These are phyloP conservation scores for Sporothrix curviconia DNA, from an alignment of 2,329 filamentous ascomycete species.

Conservation along the genomic window DNA sequence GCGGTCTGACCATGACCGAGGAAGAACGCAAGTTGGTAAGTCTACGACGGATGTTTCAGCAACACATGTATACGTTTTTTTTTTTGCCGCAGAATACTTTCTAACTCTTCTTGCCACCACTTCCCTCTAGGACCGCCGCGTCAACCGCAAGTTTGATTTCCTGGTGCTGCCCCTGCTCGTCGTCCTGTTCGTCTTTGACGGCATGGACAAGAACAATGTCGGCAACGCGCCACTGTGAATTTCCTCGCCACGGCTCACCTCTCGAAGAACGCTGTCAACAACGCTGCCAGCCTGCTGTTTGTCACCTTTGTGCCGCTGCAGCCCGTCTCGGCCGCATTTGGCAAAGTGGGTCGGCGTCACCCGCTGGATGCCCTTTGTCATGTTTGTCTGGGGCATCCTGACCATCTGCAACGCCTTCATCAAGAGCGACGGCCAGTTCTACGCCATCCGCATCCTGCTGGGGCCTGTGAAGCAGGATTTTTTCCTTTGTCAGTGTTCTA, in stretches of 20 bases:
- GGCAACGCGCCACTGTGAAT: conserved; percentile 32
- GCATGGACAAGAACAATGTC: conserved; percentile 35
- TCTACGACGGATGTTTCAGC: background rate
- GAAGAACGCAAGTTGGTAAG: background rate
- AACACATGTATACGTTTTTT: too few species aligned
- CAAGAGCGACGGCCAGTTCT: conserved; percentile 23
- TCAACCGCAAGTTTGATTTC: conserved; percentile 4
- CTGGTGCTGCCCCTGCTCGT: conserved; percentile 1
- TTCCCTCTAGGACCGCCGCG: background rate
- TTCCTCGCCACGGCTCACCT: background rate
- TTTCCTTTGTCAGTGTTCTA: conserved; percentile 55
- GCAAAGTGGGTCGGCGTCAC: conserved; percentile 30
- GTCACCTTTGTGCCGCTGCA: conserved; percentile 53
- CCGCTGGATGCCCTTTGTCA: conserved; percentile 28
- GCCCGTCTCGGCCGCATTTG: conserved; percentile 44
- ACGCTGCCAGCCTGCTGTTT: conserved; percentile 51
- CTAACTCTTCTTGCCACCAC: background rate
- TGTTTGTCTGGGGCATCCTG: conserved; percentile 26
- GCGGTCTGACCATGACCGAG: conserved; percentile 1
- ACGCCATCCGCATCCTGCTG: conserved; percentile 22
- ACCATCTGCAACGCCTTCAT: conserved; percentile 28
- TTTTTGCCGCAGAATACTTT: too few species aligned
- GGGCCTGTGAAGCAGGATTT: conserved; percentile 42
- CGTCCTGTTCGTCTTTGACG: conserved; percentile 32
- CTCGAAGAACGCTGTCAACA: conserved; percentile 41